phyloP scores from a whole-genome alignment of 805 yeast genomes.

The Zygotorulaspora danielsina region DNA sequence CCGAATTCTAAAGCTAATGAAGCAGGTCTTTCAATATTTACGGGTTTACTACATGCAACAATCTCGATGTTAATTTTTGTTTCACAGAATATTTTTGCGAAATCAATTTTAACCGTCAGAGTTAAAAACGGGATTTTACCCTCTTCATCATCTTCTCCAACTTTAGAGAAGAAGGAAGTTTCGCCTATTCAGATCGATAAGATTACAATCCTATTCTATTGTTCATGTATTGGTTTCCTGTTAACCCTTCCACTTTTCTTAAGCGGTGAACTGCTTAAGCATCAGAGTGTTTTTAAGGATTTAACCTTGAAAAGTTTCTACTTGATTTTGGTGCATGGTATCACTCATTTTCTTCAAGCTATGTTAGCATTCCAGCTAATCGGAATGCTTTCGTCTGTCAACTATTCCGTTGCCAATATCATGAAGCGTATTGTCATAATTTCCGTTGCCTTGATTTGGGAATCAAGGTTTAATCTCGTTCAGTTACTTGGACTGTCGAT shows the following conservation, averaged over 20 bases:
- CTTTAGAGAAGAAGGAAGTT: constrained; percentile 23
- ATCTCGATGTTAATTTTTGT: constrained; percentile 58
- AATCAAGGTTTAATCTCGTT: constrained; percentile 41
- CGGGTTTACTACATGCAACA: constrained; percentile 39
- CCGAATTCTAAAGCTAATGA: constrained; percentile 5
- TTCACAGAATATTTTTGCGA: constrained; percentile 76
- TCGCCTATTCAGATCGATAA: constrained; percentile 51
- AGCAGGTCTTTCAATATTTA: constrained; percentile 16
- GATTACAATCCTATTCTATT: constrained; percentile 64
- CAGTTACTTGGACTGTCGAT: constrained; percentile 52
- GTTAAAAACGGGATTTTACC: constrained; percentile 27
- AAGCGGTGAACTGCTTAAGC: constrained; percentile 43
- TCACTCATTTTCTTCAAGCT: constrained; percentile 67
- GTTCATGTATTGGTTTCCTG: constrained; percentile 63
- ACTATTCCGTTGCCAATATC: constrained; percentile 75
- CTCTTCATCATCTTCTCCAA: constrained; percentile 13
- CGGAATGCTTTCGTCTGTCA: constrained; percentile 68
- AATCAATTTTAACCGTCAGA: constrained; percentile 56
- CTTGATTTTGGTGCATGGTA: constrained; percentile 56
- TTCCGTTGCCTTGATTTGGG: constrained; percentile 60
- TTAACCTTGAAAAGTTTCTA: constrained; percentile 29
- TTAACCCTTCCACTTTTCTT: constrained; percentile 66
- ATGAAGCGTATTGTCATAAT: constrained; percentile 70
- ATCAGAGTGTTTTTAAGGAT: constrained; percentile 30
- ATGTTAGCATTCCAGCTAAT: constrained; percentile 71